Conservation (phyloP, 805 yeast species). For the Candida argentea region DNA sequence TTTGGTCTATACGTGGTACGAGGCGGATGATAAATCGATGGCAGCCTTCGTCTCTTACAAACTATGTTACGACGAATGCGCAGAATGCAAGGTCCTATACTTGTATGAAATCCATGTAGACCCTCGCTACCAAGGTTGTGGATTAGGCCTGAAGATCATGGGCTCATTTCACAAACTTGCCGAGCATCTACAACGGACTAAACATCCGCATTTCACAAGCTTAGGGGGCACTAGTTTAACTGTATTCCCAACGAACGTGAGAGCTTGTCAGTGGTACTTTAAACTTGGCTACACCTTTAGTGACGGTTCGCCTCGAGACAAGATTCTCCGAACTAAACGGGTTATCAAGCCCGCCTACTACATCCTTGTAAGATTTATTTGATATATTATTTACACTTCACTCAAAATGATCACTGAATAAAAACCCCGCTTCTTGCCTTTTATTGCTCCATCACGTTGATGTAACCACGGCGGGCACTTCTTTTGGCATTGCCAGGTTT, state of each 20-base stretch:
- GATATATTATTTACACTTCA: too few species aligned
- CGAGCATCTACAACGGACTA: not conserved
- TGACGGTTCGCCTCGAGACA: constrained; percentile 36
- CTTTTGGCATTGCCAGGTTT: constrained; percentile 20
- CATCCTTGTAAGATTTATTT: constrained; percentile 8
- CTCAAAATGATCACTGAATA: constrained; percentile 1
- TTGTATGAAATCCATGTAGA: constrained; percentile 48
- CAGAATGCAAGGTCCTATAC: constrained; percentile 29
- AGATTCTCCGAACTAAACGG: constrained; percentile 27
- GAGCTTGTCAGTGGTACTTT: constrained; percentile 35
- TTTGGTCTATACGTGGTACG: constrained; percentile 31
- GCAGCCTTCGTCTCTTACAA: constrained; percentile 39
- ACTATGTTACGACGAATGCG: constrained; percentile 29
- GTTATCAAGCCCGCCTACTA: constrained; percentile 35
- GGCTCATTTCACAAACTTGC: constrained; percentile 16
- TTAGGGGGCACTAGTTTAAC: constrained; percentile 33
- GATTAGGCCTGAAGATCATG: constrained; percentile 33
- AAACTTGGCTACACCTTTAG: constrained; percentile 28
- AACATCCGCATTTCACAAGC: constrained; percentile 1
- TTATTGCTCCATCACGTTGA: constrained; percentile 44
- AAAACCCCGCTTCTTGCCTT: not conserved
- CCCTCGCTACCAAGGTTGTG: constrained; percentile 19
- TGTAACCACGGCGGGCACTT: constrained; percentile 38
- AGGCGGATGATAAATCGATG: constrained; percentile 7
- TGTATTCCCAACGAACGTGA: constrained; percentile 37